Percentiles rank a stretch among this genome's conserved stretches.
phyloP scores from a whole-genome alignment of 371 early-diverging fungal species.

The Lichtheimia corymbifera region DNA sequence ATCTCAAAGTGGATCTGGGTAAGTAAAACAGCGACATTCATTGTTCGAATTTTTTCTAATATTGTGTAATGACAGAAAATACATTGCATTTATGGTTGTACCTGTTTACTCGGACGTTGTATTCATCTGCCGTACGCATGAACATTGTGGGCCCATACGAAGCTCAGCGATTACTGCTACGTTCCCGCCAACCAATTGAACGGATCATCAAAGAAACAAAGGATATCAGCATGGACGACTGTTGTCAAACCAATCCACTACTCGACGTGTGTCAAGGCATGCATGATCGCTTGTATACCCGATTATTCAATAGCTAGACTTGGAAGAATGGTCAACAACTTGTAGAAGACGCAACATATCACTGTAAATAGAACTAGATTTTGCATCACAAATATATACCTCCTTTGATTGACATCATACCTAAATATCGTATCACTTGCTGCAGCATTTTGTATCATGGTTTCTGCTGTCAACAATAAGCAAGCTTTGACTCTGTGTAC shows the following conservation, averaged over 20 bases:
- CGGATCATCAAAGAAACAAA: conserved; percentile 44
- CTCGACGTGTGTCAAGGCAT: conserved; percentile 87
- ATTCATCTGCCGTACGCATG: conserved; percentile 89
- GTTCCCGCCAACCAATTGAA: conserved; percentile 60
- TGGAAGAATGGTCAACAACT: neutral
- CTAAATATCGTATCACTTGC: no score
- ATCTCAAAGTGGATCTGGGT: conserved; percentile 59
- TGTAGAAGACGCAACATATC: no score
- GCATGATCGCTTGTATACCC: conserved; percentile 86
- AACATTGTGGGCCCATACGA: conserved; percentile 89
- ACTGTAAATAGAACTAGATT: no score
- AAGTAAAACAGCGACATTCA: conserved; percentile 5
- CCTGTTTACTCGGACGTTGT: conserved; percentile 77
- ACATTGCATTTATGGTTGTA: conserved; percentile 79
- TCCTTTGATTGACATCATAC: neutral
- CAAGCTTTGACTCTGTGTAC: no score
- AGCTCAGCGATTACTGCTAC: conserved; percentile 74
- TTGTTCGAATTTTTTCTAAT: no score
- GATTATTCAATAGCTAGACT: conserved; percentile 80
- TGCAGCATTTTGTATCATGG: no score
- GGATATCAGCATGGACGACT: conserved; percentile 52
- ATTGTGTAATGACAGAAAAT: conserved; percentile 45
- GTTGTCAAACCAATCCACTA: conserved; percentile 72
- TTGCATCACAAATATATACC: no score
- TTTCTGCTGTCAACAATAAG: no score